phyloP scores from a whole-genome alignment of 2,329 filamentous ascomycete genomes.

The Aspergillus niger region DNA sequence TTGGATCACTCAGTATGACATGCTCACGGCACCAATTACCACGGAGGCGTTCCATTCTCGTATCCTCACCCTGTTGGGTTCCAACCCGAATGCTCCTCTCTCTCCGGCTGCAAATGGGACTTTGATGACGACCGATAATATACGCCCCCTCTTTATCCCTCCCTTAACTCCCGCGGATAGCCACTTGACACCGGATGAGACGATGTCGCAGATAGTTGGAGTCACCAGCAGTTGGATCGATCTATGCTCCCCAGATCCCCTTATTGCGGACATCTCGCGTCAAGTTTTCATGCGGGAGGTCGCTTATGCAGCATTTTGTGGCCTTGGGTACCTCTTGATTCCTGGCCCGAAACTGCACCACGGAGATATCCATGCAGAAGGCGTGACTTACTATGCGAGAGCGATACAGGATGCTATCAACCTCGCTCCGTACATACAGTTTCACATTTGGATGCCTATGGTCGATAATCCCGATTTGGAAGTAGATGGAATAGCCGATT shows the following conservation, averaged over 20 bases:
- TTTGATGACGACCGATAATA: constrained; percentile 44
- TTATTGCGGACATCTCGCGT: constrained; percentile 81
- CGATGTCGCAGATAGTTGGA: constrained; percentile 74
- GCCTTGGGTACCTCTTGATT: constrained; percentile 78
- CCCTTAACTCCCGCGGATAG: constrained; percentile 47
- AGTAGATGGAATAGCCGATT: constrained; percentile 46
- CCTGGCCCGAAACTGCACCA: constrained; percentile 72
- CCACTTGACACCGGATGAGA: constrained; percentile 78
- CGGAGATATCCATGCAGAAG: constrained; percentile 51
- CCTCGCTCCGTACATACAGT: constrained; percentile 72
- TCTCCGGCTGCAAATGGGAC: constrained; percentile 40
- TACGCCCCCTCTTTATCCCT: constrained; percentile 42
- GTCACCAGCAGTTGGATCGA: constrained; percentile 93
- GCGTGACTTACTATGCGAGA: constrained; percentile 74
- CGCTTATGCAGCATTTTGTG: constrained; percentile 94
- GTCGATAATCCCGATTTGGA: constrained; percentile 68
- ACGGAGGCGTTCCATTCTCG: constrained; percentile 62
- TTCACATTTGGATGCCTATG: constrained; percentile 83
- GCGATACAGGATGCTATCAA: constrained; percentile 78
- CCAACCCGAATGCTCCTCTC: constrained; percentile 30
- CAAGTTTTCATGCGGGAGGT: constrained; percentile 90
- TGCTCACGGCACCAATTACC: constrained; percentile 65
- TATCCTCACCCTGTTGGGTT: constrained; percentile 55
- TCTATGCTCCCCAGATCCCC: constrained; percentile 75
- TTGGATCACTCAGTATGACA: constrained; percentile 58